Evolutionary conservation across 2,329 filamentous ascomycete genomes (phyloP).

Genomic region (Alternaria sp.): DNA sequence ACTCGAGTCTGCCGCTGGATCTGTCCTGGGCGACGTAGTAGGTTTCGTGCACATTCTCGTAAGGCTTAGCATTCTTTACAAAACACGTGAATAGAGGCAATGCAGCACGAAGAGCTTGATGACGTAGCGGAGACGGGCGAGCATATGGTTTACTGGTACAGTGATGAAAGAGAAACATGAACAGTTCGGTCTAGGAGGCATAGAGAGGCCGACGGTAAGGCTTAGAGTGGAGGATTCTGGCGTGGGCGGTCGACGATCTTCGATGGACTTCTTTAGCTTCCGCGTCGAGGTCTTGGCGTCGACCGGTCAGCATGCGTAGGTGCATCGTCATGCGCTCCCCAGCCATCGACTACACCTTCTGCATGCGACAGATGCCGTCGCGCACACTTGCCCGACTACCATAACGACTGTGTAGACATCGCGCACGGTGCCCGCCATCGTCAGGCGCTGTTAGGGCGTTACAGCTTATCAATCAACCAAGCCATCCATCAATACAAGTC

Average conservation of each 20-base stretch:
- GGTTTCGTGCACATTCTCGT: too few species aligned
- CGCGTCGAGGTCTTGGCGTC: slow-evolving; percentile 18
- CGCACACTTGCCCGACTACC: slow-evolving; percentile 16
- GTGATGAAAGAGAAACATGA: neutral
- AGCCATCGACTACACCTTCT: slow-evolving; percentile 24
- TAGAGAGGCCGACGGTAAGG: slow-evolving; percentile 12
- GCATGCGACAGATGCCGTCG: slow-evolving; percentile 23
- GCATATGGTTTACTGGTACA: neutral
- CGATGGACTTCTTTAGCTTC: slow-evolving; percentile 31
- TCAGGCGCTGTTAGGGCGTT: neutral
- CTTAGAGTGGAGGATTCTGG: slow-evolving; percentile 23
- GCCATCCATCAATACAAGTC: slow-evolving; percentile 13
- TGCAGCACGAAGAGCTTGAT: too few species aligned
- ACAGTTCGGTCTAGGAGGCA: too few species aligned
- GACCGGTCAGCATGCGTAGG: slow-evolving; percentile 15
- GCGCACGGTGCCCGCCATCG: slow-evolving; percentile 17
- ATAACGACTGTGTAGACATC: slow-evolving; percentile 21
- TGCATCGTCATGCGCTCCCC: slow-evolving; percentile 30
- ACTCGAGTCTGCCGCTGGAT: too few species aligned
- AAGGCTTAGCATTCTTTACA: too few species aligned
- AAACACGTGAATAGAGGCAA: too few species aligned
- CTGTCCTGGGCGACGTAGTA: too few species aligned
- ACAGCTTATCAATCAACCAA: slow-evolving; percentile 20
- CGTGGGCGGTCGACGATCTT: slow-evolving; percentile 33
- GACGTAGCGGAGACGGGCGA: too few species aligned